Evolutionary conservation across 768 basidiomycete species (phyloP), one percentile per base, ranked within the genome.

Genomic region (Pulveroboletus sp.): DNA sequence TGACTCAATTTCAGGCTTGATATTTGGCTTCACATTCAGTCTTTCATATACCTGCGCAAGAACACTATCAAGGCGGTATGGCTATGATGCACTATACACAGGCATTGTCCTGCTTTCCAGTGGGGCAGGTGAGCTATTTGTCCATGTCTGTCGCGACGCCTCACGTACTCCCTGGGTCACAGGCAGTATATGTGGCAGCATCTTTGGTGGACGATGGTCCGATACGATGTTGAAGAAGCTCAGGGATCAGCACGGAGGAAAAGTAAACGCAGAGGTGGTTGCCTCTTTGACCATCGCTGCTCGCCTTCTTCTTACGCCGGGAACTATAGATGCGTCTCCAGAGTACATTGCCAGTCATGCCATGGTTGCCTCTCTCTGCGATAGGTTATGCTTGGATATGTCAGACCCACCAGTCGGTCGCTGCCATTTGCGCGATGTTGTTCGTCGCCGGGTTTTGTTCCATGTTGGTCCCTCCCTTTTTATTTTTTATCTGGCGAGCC

Each of bases 301-400:
- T 39, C 18, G 10, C 26, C 10, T 8, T 38, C 8, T 21, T n/a
- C 37, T 43, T 26, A 57, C 33, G 24, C 13, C 15, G 3, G 24
- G 30, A 33, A n/a, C 1, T 6, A 10, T 49, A 89, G 86, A 84
- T 88, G 79, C 83, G 90, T 6, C 70, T 93, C 9, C 71, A 73
- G 57, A 86, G 85, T 58, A 84, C 82, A 3, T 67, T 78, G 27
- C 57, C 72, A 5, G 82, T 78, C 6, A 75, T 89, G 63, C 58
- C 76, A 3, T 60, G 47, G 43, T 53, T 78, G 30, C 84, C 92
- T 4, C 77, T 77, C 0, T 76, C 77, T 3, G 75, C 83, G 27
- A 55, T 90, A 26, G 81, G 76, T 0, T 88, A 87, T 62, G 93
- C 80, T 2, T 94, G 90, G 92, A 72, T 84, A 2, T 82, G 79